Evolutionary conservation across 331 rosid genomes (phyloP), one percentile per base, ranked within the genome.

Genomic region (Cydonia oblonga): DNA sequence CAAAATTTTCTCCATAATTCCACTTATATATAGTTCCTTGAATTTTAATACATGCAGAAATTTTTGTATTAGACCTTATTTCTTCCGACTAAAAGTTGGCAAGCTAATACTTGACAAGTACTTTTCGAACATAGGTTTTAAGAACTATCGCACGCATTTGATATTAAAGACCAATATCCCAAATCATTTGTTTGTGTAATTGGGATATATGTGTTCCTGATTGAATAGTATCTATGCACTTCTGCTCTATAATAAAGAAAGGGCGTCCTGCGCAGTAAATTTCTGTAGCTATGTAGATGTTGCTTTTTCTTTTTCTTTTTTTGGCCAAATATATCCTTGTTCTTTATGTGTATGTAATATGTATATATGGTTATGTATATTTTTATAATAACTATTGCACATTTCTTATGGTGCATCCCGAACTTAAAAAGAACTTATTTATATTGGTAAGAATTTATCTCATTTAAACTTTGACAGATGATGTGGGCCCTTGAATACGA

Each of bases 401-500:
- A 38, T 38, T 38, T 38, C 42, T 38, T 38, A 9, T 35, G 25
- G 3, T 15, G 42, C 49, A 44, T 7, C 54, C 19, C 19, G 54
- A 49, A 49, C 54, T 16, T 49, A 49, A 49, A 49, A 49, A 49
- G 54, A 49, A 16, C 54, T 6, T 49, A 49, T 6, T 49, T 49
- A 49, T 49, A 16, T 16, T 77, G 18, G 10, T 44, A 32, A 30
- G 29, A 30, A 5, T 15, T 38, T 7, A 4, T 59, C 4, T 62
- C 54, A 40, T 68, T 78, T 79, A 9, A 74, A 56, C 44, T 78
- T 79, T 66, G 64, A 79, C 91, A 95, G 99, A 95, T 95, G 99
- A 95, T 95, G 99, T 95, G 99, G 99, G 97, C 99, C 53, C 84
- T 95, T 58, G 99, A 95, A 72, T 95, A 89, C 13, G 99, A 95